A percentile compares a stretch with the other conserved stretches of the same genome.
These are phyloP conservation scores for Scheffersomyces cryptocercus DNA, from an alignment of 1,139 yeast genomes.

Conservation along the genomic window DNA sequence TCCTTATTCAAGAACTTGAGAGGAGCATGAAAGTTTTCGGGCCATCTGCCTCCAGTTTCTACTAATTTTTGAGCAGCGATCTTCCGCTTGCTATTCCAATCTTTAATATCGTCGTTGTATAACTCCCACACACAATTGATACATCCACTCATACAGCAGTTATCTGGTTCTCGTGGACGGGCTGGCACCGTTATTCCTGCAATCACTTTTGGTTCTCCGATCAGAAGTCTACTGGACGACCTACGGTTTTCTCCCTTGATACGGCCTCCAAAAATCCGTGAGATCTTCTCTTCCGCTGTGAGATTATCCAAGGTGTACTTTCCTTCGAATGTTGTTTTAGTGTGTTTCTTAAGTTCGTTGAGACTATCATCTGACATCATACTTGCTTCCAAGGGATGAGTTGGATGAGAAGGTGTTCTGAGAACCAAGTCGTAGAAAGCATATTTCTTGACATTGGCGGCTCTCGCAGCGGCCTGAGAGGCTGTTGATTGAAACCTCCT, in stretches of 20 bases:
- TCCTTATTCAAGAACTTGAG: conserved; percentile 28
- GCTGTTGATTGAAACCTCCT: too few species aligned
- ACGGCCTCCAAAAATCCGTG: conserved; percentile 58
- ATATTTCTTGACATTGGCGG: conserved; percentile 17
- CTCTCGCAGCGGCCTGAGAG: neutral
- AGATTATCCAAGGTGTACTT: conserved; percentile 37
- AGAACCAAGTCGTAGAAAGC: conserved; percentile 41
- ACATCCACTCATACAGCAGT: conserved; percentile 98
- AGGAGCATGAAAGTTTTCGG: conserved; percentile 77
- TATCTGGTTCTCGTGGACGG: conserved; percentile 85
- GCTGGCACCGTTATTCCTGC: conserved; percentile 80
- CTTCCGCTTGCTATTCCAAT: conserved; percentile 66
- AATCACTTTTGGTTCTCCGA: conserved; percentile 46
- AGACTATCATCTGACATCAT: conserved; percentile 25
- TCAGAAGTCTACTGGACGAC: conserved; percentile 50
- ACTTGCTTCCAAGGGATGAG: conserved; percentile 32
- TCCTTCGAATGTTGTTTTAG: conserved; percentile 46
- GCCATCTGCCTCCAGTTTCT: conserved; percentile 69
- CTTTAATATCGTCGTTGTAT: conserved; percentile 81
- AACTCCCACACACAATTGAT: conserved; percentile 96
- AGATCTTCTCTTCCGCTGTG: conserved; percentile 51
- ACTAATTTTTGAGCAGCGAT: conserved; percentile 61
- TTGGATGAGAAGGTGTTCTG: conserved; percentile 35
- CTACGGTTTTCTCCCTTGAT: conserved; percentile 54
- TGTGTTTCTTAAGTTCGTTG: conserved; percentile 18